These are phyloP conservation scores for Solanum etuberosum DNA, from an alignment of 257 asterid species.

Conservation along the genomic window DNA sequence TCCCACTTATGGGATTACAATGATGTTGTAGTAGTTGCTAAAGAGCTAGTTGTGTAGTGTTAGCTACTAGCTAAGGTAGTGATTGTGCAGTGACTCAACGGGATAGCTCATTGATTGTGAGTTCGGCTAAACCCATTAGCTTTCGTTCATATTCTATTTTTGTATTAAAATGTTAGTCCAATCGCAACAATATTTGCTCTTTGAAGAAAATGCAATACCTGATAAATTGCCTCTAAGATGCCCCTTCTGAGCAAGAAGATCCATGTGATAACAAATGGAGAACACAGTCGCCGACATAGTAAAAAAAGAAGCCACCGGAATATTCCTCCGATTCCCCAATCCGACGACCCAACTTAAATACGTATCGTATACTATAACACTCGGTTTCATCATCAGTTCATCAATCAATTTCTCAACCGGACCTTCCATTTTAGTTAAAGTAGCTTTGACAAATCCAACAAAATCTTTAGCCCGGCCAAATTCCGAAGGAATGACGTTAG, in stretches of 20 bases:
- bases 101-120: too few species aligned
- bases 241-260: conserved; percentile 26
- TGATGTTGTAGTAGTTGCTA: not conserved
- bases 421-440: conserved; percentile 23
- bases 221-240: conserved; percentile 22
- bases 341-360: conserved; percentile 21
- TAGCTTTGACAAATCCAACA: conserved; percentile 14
- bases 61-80: too few species aligned
- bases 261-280: conserved; percentile 20
- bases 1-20: not conserved
- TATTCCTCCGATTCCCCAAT: conserved; percentile 24
- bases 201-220: not conserved
- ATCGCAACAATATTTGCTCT: not conserved
- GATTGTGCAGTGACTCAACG: too few species aligned
- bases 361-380: conserved; percentile 25
- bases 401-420: conserved; percentile 42
- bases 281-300: conserved; percentile 39
- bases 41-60: too few species aligned
- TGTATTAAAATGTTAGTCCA: not conserved
- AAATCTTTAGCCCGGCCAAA: conserved; percentile 33
- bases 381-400: conserved; percentile 19
- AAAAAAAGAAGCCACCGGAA: conserved; percentile 45
- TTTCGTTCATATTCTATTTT: fast-evolving
- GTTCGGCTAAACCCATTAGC: too few species aligned
- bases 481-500: conserved; percentile 56